Evolutionary conservation across 2,329 filamentous ascomycete genomes (phyloP).

Genomic region (Ustulina deusta): DNA sequence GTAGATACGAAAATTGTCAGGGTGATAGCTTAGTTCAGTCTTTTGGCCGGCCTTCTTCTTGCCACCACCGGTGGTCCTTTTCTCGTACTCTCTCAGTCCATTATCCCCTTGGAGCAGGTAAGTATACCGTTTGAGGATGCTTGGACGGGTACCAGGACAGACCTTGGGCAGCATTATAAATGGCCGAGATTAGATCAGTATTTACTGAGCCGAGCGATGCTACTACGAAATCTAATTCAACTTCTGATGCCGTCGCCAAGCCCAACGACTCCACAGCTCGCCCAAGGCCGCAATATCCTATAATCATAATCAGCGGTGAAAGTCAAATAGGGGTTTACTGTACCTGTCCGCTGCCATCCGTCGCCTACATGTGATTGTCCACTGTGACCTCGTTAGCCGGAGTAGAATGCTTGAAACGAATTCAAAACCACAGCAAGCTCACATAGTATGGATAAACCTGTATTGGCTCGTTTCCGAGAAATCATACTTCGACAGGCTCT

Average conservation of each 20-base stretch:
- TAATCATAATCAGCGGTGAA: conserved; percentile 29
- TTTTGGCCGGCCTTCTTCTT: conserved; percentile 49
- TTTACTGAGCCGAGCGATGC: conserved; percentile 86
- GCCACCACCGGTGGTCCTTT: conserved; percentile 51
- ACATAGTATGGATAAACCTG: conserved; percentile 89
- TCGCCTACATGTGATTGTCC: conserved; percentile 67
- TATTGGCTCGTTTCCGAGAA: conserved; percentile 78
- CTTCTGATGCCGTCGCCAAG: conserved; percentile 63
- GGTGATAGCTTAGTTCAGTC: conserved; percentile 45
- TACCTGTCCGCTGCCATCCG: conserved; percentile 58
- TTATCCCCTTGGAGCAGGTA: conserved; percentile 53
- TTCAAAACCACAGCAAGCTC: conserved; percentile 48
- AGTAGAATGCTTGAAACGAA: not conserved
- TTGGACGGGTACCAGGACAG: conserved; percentile 35
- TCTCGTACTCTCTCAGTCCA: conserved; percentile 60
- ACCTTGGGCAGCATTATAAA: conserved; percentile 69
- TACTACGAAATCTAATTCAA: conserved; percentile 81
- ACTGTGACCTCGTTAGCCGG: conserved; percentile 53
- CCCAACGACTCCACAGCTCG: conserved; percentile 73
- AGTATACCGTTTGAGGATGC: conserved; percentile 8
- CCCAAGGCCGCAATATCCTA: conserved; percentile 81
- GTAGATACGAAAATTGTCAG: conserved; percentile 76
- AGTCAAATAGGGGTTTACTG: conserved; percentile 45
- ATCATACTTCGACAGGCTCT: conserved; percentile 82
- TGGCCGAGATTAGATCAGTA: conserved; percentile 69